A percentile compares a stretch with the other conserved stretches of the same genome.
These are phyloP conservation scores for Tricholoma flavovirens DNA, from an alignment of 768 basidiomycete species.

Conservation along the genomic window DNA sequence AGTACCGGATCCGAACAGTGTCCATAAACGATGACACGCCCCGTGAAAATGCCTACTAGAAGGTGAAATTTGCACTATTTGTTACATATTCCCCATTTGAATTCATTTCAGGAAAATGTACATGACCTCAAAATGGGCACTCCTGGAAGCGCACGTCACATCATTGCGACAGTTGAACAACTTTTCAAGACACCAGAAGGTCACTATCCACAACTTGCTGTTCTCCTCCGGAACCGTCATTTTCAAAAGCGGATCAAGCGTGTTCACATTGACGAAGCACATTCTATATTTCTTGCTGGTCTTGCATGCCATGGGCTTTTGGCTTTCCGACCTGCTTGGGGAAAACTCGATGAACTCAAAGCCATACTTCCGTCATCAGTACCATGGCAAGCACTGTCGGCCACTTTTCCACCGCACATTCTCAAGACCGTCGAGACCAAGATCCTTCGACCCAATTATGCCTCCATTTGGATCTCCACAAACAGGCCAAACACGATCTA, in stretches of 20 bases:
- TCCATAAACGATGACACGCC: constrained; percentile 22
- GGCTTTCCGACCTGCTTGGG: constrained; percentile 22
- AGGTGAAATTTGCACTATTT: constrained; percentile 11
- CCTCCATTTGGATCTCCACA: constrained; percentile 11
- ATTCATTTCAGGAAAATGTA: constrained; percentile 4
- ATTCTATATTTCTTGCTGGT: constrained; percentile 17
- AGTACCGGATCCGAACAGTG: constrained; percentile 14
- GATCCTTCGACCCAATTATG: constrained; percentile 9
- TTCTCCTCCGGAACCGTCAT: constrained; percentile 1
- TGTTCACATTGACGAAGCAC: constrained; percentile 21
- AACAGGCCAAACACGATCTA: constrained; percentile 27
- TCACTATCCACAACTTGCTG: constrained; percentile 6
- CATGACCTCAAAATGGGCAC: background rate
- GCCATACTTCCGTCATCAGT: constrained; percentile 6
- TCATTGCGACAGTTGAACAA: constrained; percentile 19
- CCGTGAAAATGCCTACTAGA: constrained; percentile 11
- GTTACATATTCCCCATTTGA: background rate
- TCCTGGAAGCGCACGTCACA: constrained; percentile 1
- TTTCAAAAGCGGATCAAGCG: constrained; percentile 6
- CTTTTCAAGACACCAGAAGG: constrained; percentile 14
- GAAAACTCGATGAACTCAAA: constrained; percentile 13
- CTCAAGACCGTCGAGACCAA: constrained; percentile 12
- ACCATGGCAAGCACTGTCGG: constrained; percentile 14
- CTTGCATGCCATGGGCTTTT: constrained; percentile 12
- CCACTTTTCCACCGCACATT: constrained; percentile 19